Evolutionary conservation across 352 stramenopile genomes (phyloP).

Genomic region (Pythium graminicola): DNA sequence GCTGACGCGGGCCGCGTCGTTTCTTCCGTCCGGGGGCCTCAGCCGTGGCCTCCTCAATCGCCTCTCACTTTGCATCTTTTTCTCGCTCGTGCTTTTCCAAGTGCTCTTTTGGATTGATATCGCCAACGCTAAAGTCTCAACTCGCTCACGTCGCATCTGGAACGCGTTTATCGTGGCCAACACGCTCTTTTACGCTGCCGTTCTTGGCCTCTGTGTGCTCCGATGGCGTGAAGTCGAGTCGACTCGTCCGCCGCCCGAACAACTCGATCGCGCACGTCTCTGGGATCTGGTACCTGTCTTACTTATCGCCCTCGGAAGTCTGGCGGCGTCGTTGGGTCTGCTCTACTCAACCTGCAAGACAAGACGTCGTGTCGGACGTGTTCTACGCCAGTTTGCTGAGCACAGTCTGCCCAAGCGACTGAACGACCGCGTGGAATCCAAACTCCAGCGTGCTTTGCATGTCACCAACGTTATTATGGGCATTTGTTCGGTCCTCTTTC

Average conservation of each 20-base stretch:
- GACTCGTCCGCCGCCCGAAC: constrained; percentile 7
- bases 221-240: constrained; percentile 21
- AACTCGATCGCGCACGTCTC: constrained; percentile 27
- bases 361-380: constrained; percentile 53
- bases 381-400: constrained; percentile 44
- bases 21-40: constrained; percentile 28
- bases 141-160: constrained; percentile 71
- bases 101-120: constrained; percentile 86
- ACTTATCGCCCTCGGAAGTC: constrained; percentile 57
- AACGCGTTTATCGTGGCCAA: constrained; percentile 64
- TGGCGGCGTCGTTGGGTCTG: constrained; percentile 58
- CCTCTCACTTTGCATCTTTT: constrained; percentile 71
- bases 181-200: constrained; percentile 60
- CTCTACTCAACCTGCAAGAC: constrained; percentile 78
- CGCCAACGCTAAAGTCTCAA: constrained; percentile 71
- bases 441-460: constrained; percentile 68
- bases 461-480: constrained; percentile 71
- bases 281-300: constrained; percentile 51
- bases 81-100: constrained; percentile 82
- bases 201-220: constrained; percentile 53
- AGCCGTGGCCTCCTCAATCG: constrained; percentile 60
- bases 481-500: constrained; percentile 54
- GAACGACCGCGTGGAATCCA: constrained; percentile 52
- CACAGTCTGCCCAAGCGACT: constrained; percentile 35
- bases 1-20: constrained; percentile 47